Evolutionary conservation across 2,329 filamentous ascomycete genomes (phyloP).

Genomic region (Dothistroma septosporum): DNA sequence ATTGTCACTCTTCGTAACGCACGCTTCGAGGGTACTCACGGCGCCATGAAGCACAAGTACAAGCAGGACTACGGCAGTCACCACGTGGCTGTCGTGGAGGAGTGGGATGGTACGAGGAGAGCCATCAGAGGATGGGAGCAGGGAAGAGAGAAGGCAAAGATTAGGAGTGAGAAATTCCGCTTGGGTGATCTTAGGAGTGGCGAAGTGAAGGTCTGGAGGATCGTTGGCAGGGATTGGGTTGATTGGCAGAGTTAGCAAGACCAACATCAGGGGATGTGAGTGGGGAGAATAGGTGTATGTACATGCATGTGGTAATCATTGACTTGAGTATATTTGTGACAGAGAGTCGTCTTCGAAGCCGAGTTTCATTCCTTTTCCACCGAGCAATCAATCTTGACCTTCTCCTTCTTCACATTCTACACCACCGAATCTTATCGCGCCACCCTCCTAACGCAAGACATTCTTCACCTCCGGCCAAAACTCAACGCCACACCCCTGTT

Average conservation of each 20-base stretch:
- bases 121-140: slow-evolving; percentile 96
- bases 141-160: slow-evolving; percentile 78
- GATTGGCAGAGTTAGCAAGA: slow-evolving; percentile 62
- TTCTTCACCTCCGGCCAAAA: no score
- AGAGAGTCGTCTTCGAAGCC: background rate
- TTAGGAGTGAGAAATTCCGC: slow-evolving; percentile 90
- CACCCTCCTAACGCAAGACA: no score
- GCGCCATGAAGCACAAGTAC: slow-evolving; percentile 94
- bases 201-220: slow-evolving; percentile 95
- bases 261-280: background rate
- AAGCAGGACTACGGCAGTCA: slow-evolving; percentile 66
- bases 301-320: background rate
- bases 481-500: no score
- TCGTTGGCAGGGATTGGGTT: slow-evolving; percentile 88
- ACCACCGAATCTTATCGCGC: no score
- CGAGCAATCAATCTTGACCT: no score
- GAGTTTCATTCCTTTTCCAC: no score
- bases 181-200: slow-evolving; percentile 87
- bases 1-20: slow-evolving; percentile 90
- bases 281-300: background rate
- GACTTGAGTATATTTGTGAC: background rate
- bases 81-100: slow-evolving; percentile 85
- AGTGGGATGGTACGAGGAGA: slow-evolving; percentile 99
- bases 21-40: slow-evolving; percentile 80
- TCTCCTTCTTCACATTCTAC: no score